Conservation (phyloP, 768 basidiomycete genomes). For the Boletus sp. region DNA sequence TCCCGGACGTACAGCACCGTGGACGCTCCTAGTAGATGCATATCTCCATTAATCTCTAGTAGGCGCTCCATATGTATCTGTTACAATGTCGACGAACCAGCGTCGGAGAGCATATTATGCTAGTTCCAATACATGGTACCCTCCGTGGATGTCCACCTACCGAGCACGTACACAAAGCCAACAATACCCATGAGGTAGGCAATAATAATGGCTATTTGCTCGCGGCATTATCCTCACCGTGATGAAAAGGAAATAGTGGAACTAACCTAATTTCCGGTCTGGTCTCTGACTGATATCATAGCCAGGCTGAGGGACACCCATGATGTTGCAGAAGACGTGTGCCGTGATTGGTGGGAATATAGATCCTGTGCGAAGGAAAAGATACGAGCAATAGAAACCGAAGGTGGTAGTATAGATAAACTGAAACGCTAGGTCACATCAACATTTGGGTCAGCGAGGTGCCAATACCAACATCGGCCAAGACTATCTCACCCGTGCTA, state of each 20-base stretch:
- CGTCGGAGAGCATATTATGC: constrained; percentile 2
- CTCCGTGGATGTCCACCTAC: constrained; percentile 45
- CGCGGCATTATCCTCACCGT: constrained; percentile 10
- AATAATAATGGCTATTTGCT: constrained; percentile 45
- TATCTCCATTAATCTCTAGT: constrained; percentile 5
- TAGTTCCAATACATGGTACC: constrained; percentile 43
- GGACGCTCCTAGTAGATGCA: too few relatives aligned
- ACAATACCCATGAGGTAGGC: constrained; percentile 60
- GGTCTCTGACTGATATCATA: constrained; percentile 57
- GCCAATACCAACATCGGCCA: neutral
- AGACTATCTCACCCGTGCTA: constrained; percentile 44
- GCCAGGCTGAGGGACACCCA: constrained; percentile 78
- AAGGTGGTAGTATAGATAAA: constrained; percentile 89
- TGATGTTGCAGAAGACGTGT: constrained; percentile 91
- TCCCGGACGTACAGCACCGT: neutral
- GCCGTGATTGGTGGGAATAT: constrained; percentile 72
- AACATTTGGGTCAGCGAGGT: constrained; percentile 11
- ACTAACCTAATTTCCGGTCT: constrained; percentile 48
- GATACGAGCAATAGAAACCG: constrained; percentile 81
- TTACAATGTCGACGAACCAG: constrained; percentile 7
- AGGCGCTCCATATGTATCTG: neutral
- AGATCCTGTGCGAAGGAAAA: constrained; percentile 84
- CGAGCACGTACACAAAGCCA: constrained; percentile 52
- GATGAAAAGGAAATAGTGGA: constrained; percentile 8
- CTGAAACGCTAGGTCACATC: constrained; percentile 65